phyloP scores from a whole-genome alignment of 108 stramenopile genomes.

The Nitzschia inconspicua region DNA sequence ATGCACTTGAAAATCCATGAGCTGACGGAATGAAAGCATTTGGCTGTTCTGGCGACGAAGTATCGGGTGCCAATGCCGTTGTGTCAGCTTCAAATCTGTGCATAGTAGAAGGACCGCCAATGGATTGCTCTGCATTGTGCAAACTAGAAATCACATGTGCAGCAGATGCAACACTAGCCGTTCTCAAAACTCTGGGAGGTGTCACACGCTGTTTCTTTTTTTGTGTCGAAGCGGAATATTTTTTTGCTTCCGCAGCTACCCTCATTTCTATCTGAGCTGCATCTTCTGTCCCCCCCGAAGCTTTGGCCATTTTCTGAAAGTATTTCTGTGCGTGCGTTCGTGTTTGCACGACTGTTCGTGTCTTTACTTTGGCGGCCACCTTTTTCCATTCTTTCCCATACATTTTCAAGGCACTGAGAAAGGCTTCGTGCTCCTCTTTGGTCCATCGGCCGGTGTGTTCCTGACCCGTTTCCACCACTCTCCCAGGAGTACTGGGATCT shows the following conservation, averaged over 20 bases:
- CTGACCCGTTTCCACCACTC: slow-evolving; percentile 71
- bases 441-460: slow-evolving; percentile 88
- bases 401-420: slow-evolving; percentile 79
- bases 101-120: neutral
- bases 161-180: slow-evolving; percentile 21
- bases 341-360: slow-evolving; percentile 96
- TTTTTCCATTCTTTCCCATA: slow-evolving; percentile 98
- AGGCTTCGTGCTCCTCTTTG: slow-evolving; percentile 88
- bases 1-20: slow-evolving; percentile 14
- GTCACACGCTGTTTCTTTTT: slow-evolving; percentile 19
- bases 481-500: slow-evolving; percentile 50
- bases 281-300: slow-evolving; percentile 23
- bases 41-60: neutral
- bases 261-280: slow-evolving; percentile 26
- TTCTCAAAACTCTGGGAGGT: neutral
- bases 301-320: slow-evolving; percentile 95
- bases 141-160: slow-evolving; percentile 30
- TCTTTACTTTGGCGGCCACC: slow-evolving; percentile 86
- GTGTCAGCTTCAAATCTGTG: no score
- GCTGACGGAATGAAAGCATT: no score
- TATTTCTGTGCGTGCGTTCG: slow-evolving; percentile 99
- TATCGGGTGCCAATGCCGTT: no score
- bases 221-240: slow-evolving; percentile 5
- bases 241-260: slow-evolving; percentile 6
- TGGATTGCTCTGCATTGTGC: neutral